phyloP scores from a whole-genome alignment of 2,329 filamentous ascomycete genomes.

The Penicillium olsonii region DNA sequence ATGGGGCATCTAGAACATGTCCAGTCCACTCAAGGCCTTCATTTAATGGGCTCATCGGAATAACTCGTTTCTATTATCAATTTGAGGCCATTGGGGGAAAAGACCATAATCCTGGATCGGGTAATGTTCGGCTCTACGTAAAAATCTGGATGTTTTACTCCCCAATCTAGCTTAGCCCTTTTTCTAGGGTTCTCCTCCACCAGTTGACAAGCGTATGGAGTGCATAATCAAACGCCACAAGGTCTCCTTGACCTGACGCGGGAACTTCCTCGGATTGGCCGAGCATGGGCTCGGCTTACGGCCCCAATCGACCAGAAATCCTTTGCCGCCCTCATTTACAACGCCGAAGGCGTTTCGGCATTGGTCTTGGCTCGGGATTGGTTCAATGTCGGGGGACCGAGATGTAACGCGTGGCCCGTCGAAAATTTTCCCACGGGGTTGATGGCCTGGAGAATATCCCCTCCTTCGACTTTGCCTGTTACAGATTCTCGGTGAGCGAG shows the following conservation, averaged over 20 bases:
- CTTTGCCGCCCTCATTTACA: background rate
- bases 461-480: slow-evolving; percentile 12
- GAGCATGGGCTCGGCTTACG: background rate
- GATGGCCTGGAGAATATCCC: slow-evolving; percentile 4
- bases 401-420: slow-evolving; percentile 15
- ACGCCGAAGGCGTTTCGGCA: background rate
- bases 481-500: slow-evolving; percentile 18
- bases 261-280: slow-evolving; percentile 2
- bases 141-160: background rate
- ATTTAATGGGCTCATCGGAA: background rate
- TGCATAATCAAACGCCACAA: slow-evolving; percentile 7
- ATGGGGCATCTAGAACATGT: background rate
- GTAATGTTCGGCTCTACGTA: slow-evolving; percentile 2
- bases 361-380: slow-evolving; percentile 6
- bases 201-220: slow-evolving; percentile 17
- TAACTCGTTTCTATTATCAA: background rate
- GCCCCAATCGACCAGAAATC: slow-evolving; percentile 1
- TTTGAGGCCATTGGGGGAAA: too few species aligned
- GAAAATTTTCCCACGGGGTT: slow-evolving; percentile 8
- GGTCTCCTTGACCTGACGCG: background rate
- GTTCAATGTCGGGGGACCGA: slow-evolving; percentile 15
- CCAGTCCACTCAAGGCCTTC: background rate
- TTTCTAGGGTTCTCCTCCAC: too few species aligned
- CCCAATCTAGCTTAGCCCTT: slow-evolving; percentile 4
- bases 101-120: background rate